A percentile compares a stretch with the other conserved stretches of the same genome.
Evolutionary conservation across 2,329 filamentous ascomycete genomes (phyloP).

Genomic region (Blumeriella jaapii): DNA sequence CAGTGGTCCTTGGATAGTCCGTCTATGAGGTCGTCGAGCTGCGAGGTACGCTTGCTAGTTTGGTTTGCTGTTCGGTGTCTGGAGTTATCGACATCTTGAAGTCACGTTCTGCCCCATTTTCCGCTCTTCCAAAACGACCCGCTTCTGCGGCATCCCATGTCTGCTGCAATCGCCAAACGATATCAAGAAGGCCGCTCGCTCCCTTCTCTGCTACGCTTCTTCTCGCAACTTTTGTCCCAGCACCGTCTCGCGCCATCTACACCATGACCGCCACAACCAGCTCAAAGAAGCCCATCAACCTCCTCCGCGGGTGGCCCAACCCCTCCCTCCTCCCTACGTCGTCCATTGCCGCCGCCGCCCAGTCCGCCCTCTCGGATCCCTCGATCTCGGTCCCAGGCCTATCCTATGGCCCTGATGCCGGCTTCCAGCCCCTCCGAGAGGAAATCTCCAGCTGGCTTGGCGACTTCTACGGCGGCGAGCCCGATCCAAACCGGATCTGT

Average conservation of each 20-base stretch:
- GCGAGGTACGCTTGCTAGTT: no score
- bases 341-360: constrained; percentile 31
- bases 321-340: constrained; percentile 28
- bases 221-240: neutral
- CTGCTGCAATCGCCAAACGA: neutral
- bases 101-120: neutral
- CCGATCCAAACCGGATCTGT: constrained; percentile 48
- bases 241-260: neutral
- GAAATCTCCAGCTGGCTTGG: constrained; percentile 61
- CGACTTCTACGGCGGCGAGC: constrained; percentile 31
- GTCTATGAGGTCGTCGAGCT: no score
- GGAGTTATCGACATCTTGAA: neutral
- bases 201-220: neutral
- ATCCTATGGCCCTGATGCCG: constrained; percentile 68
- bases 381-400: constrained; percentile 51
- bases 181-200: no score
- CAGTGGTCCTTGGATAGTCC: no score
- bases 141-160: neutral
- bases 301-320: constrained; percentile 57
- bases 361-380: constrained; percentile 48
- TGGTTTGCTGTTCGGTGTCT: no score
- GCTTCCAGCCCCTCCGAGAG: constrained; percentile 57
- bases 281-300: constrained; percentile 36
- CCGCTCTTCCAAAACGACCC: neutral
- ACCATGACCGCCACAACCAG: constrained; percentile 6